Evolutionary conservation across 2,329 filamentous ascomycete species (phyloP), one percentile per base, ranked within the genome.

Genomic region (Xylariaceae sp.): DNA sequence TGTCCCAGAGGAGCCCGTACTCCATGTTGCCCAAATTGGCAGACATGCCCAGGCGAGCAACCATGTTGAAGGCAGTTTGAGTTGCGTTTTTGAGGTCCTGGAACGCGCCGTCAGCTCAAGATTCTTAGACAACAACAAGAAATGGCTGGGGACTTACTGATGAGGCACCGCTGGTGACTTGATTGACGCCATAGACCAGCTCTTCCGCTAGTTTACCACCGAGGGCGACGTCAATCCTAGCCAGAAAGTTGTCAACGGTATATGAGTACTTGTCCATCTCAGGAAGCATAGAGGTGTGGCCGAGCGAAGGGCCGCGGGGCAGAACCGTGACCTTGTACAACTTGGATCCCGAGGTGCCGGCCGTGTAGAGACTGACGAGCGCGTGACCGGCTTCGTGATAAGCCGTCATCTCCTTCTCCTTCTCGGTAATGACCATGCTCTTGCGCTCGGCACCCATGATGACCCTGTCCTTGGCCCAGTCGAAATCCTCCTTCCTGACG

Each of bases 261-360:
- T 79, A 78, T 10, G 86, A 92, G 52, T 94, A 88, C 59, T 89
- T 88, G 63, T 95, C 89, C 70, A 94, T 88, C 55, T 92, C 83
- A 0, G 89, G 89, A 16, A 98, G 70, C 58, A 82, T 83, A 44
- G 84, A 83, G 0, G 92, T 98, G 43, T 94, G 77, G 40, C 92
- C 92, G 6, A 96, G 71, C 16, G 84, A 77, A 50, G 80, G 79
- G 9, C 92, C 92, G 51, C 93, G 82, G 33, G 92, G 89, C 51
- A 98, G 82, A 49, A 98, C 93, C 1, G 92, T 98, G 31, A 94
- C 89, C 64, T 98, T 98, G 72, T 98, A 95, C 2, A 98, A 71
- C 19, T 83, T 83, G 43, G 73, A 16, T 6, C 15, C 80, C 33
- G 82, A 76, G 23, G 76, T 77, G 40, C 83, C 79, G 43, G 69